Evolutionary conservation across 2,329 filamentous ascomycete genomes (phyloP), one percentile per base, ranked within the genome.

Genomic region (Pestalotiopsis fici): DNA sequence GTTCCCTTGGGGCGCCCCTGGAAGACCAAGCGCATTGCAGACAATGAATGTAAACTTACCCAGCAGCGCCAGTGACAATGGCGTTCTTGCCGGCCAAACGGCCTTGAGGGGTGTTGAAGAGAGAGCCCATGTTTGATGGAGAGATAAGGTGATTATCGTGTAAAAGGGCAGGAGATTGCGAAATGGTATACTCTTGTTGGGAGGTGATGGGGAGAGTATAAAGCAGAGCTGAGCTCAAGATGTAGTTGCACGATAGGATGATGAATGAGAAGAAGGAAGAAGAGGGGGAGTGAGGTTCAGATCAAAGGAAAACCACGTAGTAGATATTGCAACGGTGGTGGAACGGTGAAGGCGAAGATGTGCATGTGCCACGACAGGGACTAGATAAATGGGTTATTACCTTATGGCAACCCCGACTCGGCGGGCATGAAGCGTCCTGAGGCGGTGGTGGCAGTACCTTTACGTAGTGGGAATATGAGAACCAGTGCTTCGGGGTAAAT

Each of bases 51-150:
- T 7, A 18, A 18, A 83, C 90, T 81, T 87, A 97, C 93, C 93
- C 93, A 75, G 90, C 94, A 72, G 92, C 94, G 76, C 94, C 94
- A 65, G 94, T 97, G 81, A 97, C 87, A 78, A 97, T 78, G 78
- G 87, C 85, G 76, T 89, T 89, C 80, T 89, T 89, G 79, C 87
- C 87, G 50, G 83, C 81, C 27, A 89, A 81, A 75, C 87, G 86
- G 72, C 86, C 86, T 62, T 76, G 74, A 27, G 21, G 21, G 43
- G 70, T 72, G 43, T 74, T 72, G 67, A 71, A 65, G 64, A 73
- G 69, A 65, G 78, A 74, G 59, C 73, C 72, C 75, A 78, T 78
- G 61, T 43, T 70, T 35, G 62, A 55, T 56, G 9, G n/a, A 25
- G 23, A 39, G 43, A 23, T 54, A 35, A 21, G 59, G n/a, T 23